These are phyloP conservation scores for Saraca asoca DNA, from an alignment of 331 rosid species.

Conservation along the genomic window DNA sequence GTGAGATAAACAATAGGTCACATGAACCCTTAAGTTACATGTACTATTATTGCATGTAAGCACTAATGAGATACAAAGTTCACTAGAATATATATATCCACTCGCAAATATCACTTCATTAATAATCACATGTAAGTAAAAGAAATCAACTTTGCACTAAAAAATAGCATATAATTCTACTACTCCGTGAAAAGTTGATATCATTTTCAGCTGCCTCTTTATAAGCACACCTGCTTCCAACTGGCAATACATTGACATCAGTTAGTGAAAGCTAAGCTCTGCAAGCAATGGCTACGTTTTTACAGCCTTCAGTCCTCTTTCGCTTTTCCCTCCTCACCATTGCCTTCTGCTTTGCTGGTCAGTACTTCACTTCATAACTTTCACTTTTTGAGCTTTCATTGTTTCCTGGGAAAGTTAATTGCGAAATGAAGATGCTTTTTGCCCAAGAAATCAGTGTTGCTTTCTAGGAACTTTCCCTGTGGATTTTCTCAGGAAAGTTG, in stretches of 20 bases:
- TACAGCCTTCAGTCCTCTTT: conserved; percentile 28
- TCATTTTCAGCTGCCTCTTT: not conserved
- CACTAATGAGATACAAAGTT: too few species aligned
- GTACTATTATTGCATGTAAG: too few species aligned
- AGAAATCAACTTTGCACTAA: too few species aligned
- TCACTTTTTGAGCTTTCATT: not conserved
- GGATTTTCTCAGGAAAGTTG: not conserved
- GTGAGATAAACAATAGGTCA: too few species aligned
- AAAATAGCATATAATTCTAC: too few species aligned
- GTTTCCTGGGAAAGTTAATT: not conserved
- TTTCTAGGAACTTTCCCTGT: conserved; percentile 23
- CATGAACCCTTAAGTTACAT: too few species aligned
- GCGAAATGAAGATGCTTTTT: not conserved
- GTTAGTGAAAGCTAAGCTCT: conserved; percentile 3
- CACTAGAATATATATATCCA: too few species aligned
- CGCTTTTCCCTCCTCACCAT: conserved; percentile 37
- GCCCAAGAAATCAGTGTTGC: not conserved
- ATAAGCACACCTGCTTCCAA: conserved; percentile 1
- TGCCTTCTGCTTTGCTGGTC: conserved; percentile 46
- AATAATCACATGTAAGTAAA: too few species aligned
- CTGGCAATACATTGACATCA: not conserved
- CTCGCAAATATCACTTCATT: too few species aligned
- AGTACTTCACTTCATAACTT: conserved; percentile 1
- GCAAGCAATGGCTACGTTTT: conserved; percentile 45
- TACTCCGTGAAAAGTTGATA: not conserved